These are phyloP conservation scores for Metarhizium anisopliae DNA, from an alignment of 2,329 filamentous ascomycete species.

Conservation along the genomic window DNA sequence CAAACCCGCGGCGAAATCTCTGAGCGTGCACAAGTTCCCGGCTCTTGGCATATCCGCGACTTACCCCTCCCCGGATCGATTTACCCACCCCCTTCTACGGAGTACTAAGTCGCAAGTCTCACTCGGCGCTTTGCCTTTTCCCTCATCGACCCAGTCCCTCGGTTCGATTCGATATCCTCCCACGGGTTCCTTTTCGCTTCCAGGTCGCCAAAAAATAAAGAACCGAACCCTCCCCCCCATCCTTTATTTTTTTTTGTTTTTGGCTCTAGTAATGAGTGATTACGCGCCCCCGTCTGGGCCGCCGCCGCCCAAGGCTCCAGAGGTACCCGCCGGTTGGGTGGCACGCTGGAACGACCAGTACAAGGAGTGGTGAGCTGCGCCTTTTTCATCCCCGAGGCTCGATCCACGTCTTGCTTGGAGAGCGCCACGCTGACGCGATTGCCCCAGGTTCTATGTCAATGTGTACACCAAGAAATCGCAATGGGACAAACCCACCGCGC, in stretches of 20 bases:
- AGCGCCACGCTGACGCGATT: neutral
- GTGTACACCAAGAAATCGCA: conserved; percentile 79
- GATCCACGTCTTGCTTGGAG: neutral
- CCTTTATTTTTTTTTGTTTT: neutral
- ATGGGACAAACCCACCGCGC: conserved; percentile 75
- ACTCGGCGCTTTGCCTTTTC: too few relatives aligned
- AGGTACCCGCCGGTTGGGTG: conserved; percentile 62
- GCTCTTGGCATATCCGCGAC: too few relatives aligned
- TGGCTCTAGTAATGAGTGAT: conserved; percentile 37
- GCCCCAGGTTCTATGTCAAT: conserved; percentile 78
- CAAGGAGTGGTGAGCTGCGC: conserved; percentile 59
- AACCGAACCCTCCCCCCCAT: neutral
- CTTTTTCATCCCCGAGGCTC: neutral
- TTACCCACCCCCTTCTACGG: too few relatives aligned
- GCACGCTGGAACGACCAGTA: conserved; percentile 82
- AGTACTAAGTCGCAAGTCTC: too few relatives aligned
- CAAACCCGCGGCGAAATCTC: too few relatives aligned
- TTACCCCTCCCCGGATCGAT: too few relatives aligned
- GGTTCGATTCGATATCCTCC: too few relatives aligned
- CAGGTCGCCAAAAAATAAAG: too few relatives aligned
- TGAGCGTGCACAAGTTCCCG: too few relatives aligned
- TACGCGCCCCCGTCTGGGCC: conserved; percentile 45
- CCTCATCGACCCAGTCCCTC: too few relatives aligned
- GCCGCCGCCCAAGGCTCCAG: conserved; percentile 53
- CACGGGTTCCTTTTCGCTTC: neutral